Base-by-base conservation (phyloP, 768 basidiomycete species). In the Rhodotorula babjevae region DNA sequence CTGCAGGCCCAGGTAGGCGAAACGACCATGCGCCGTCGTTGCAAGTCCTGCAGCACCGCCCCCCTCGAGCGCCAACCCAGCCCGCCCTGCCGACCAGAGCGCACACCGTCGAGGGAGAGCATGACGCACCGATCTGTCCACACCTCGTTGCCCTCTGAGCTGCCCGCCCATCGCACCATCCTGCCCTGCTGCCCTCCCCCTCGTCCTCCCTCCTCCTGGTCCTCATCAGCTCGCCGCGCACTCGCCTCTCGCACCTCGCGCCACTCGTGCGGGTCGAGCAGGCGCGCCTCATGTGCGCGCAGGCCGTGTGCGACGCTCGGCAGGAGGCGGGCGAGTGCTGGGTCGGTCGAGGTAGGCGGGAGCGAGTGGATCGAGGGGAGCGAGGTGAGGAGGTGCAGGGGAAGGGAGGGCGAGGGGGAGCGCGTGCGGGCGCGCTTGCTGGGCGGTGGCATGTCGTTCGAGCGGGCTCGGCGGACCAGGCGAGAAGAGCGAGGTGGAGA, bases 51-150 rank as follows among this genome's bases (percentile, higher is more conserved):
- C 36, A 36, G 44, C 44, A 46, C 44, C 14, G 44, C 44, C 44
- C 14, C 14, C 44, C 9, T 9, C 44, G 44, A 49, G 47, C 47
- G 16, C 21, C 12, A 21, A 49, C 47, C 47, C 21, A 16, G n/a
- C n/a, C n/a, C n/a, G n/a, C n/a, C n/a, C n/a, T n/a, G n/a, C n/a
- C n/a, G n/a, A 14, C 53, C n/a, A 29, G 23, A 15, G 52, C 14
- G 29, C 31, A 33, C 31, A 29, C 29, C 36, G 25, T 2, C 6
- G 15, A 56, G 53, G 27, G 44, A 46, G 15, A 29, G 18, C 7
- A 11, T 6, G 47, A 71, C 80, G 73, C 87, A 93, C 91, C 91
- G 88, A 83, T 94, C 91, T 66, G 90, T 86, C 90, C 89, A 93
- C 7, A 90, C 77, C 47, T 81, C 79, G 15, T 33, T 76, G 71